These are phyloP conservation scores for Bauhinia variegata DNA, from an alignment of 306 rosid species.

Conservation along the genomic window DNA sequence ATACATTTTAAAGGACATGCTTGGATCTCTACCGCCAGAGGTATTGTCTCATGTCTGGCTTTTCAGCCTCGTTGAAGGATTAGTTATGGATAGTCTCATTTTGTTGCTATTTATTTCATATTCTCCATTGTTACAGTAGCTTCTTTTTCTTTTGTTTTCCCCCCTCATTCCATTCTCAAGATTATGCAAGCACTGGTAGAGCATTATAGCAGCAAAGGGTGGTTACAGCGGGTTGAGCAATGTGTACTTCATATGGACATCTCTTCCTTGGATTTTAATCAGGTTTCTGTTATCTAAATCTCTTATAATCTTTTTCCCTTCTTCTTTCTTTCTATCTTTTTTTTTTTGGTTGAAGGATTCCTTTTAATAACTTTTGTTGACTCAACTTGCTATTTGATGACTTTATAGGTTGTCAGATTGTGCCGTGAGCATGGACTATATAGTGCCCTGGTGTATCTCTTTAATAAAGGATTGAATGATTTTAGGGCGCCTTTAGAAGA, in stretches of 20 bases:
- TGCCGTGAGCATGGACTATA: constrained; percentile 93
- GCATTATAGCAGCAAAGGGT: constrained; percentile 86
- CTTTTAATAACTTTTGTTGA: constrained; percentile 27
- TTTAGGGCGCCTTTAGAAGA: constrained; percentile 93
- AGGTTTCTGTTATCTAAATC: constrained; percentile 56
- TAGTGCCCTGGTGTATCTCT: constrained; percentile 91
- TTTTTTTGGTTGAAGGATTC: constrained; percentile 29
- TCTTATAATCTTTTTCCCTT: constrained; percentile 28
- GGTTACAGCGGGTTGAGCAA: constrained; percentile 94
- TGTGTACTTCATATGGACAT: constrained; percentile 99
- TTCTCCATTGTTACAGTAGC: constrained; percentile 6
- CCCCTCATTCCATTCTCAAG: constrained; percentile 43
- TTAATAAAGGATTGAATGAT: constrained; percentile 93
- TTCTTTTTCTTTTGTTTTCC: constrained; percentile 7
- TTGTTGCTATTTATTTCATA: constrained; percentile 20
- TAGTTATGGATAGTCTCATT: constrained; percentile 19
- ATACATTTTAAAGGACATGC: constrained; percentile 92
- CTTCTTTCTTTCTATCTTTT: too few relatives aligned
- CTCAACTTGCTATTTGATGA: constrained; percentile 23
- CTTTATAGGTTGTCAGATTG: constrained; percentile 74
- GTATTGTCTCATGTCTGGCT: constrained; percentile 49
- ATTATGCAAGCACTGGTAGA: constrained; percentile 98
- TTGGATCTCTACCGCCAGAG: constrained; percentile 98
- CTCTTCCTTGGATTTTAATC: constrained; percentile 97
- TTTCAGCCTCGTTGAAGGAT: constrained; percentile 34